Conservation (phyloP, 2,329 filamentous ascomycete genomes). For the Chrysosporium queenslandicum region DNA sequence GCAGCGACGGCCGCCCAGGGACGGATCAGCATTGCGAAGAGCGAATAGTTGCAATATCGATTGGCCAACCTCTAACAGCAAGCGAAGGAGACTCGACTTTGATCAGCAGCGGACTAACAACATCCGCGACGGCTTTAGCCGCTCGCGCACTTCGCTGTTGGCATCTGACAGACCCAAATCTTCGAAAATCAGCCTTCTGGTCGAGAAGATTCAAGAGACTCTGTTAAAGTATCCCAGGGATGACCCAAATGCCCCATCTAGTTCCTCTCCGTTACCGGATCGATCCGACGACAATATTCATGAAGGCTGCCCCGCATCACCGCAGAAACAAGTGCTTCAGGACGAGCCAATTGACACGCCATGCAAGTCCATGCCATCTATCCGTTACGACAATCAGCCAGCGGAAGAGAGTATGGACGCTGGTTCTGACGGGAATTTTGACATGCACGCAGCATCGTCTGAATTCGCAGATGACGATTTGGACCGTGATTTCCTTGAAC, state of each 20-base stretch:
- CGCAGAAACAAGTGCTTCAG: conserved; percentile 17
- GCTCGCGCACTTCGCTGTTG: conserved; percentile 30
- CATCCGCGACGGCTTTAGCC: conserved; percentile 39
- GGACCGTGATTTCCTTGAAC: conserved; percentile 37
- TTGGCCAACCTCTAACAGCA: conserved; percentile 53
- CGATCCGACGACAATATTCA: conserved; percentile 25
- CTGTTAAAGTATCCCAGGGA: conserved; percentile 28
- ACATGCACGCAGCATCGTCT: conserved; percentile 25
- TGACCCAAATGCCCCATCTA: conserved; percentile 29
- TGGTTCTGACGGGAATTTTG: not conserved
- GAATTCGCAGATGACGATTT: conserved; percentile 43
- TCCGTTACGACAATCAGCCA: not conserved
- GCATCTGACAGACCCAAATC: conserved; percentile 31
- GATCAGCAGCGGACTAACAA: conserved; percentile 26
- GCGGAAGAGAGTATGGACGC: not conserved
- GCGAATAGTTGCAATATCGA: conserved; percentile 59
- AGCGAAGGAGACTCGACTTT: conserved; percentile 52
- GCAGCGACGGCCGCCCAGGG: conserved; percentile 30
- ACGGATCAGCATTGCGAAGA: conserved; percentile 47
- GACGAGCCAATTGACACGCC: conserved; percentile 17
- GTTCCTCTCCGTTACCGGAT: conserved; percentile 37
- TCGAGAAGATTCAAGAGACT: conserved; percentile 55
- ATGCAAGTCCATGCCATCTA: conserved; percentile 19
- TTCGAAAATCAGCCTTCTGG: conserved; percentile 46
- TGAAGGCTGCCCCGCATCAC: conserved; percentile 28